phyloP scores from a whole-genome alignment of 2,329 filamentous ascomycete genomes.

The Fusarium incarnatum region DNA sequence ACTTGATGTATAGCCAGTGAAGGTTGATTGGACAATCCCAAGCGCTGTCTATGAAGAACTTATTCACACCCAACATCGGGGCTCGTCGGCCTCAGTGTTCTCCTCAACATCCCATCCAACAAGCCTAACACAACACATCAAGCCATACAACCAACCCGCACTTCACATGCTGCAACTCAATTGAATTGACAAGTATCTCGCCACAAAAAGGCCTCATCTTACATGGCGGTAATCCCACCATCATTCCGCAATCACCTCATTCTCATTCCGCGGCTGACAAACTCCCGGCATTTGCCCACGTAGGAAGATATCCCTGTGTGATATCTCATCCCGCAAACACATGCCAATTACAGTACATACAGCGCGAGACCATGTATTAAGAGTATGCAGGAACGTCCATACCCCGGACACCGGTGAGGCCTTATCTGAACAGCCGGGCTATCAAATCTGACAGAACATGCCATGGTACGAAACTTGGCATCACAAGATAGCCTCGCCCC shows the following conservation, averaged over 20 bases:
- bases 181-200: not conserved
- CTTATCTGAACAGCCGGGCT: not conserved
- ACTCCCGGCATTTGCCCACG: conserved; percentile 13
- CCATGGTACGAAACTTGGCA: conserved; percentile 8
- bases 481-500: conserved; percentile 35
- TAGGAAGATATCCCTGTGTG: conserved; percentile 19
- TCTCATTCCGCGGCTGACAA: conserved; percentile 5
- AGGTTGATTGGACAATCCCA: not conserved
- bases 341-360: not conserved
- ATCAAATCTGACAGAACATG: not conserved
- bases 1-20: not conserved
- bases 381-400: conserved; percentile 7
- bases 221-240: not conserved
- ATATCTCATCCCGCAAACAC: conserved; percentile 3
- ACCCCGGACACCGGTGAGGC: conserved; percentile 34
- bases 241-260: conserved; percentile 15
- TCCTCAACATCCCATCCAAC: not conserved
- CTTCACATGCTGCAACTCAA: not conserved
- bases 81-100: not conserved
- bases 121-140: conserved; percentile 7
- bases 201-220: conserved; percentile 17
- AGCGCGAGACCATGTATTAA: conserved; percentile 18
- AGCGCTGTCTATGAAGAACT: not conserved
- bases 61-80: not conserved
- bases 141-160: conserved; percentile 17